A percentile compares a stretch with the other conserved stretches of the same genome.
These are phyloP conservation scores for Striga hermonthica DNA, from an alignment of 305 asterid genomes.

Conservation along the genomic window DNA sequence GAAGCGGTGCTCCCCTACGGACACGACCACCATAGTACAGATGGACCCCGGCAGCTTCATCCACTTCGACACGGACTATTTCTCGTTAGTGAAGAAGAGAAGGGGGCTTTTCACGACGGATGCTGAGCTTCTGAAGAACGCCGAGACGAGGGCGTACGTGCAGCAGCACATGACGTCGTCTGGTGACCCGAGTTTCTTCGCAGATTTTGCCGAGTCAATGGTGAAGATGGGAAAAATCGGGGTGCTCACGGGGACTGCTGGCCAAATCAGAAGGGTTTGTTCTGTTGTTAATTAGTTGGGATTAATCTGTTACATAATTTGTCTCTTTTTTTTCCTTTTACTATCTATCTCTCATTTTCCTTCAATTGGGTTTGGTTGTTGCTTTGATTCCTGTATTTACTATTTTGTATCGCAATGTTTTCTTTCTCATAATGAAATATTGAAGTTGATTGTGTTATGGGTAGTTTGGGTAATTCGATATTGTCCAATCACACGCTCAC, in stretches of 20 bases:
- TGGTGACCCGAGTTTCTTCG: constrained; percentile 30
- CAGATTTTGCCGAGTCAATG: constrained; percentile 60
- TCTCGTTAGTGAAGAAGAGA: constrained; percentile 29
- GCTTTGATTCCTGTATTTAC: neutral
- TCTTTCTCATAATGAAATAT: neutral
- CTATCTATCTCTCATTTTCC: too few species aligned
- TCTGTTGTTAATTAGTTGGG: constrained; percentile 37
- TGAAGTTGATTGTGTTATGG: too few species aligned
- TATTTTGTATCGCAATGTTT: neutral
- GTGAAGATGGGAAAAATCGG: constrained; percentile 58
- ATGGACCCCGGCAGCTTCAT: constrained; percentile 58
- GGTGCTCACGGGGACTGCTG: constrained; percentile 47
- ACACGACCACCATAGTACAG: constrained; percentile 38
- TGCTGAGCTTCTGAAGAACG: constrained; percentile 45
- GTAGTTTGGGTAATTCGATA: too few species aligned
- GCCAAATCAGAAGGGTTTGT: constrained; percentile 53
- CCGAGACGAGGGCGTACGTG: constrained; percentile 38
- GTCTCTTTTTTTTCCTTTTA: too few species aligned
- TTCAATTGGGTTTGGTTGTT: neutral
- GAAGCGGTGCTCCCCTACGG: constrained; percentile 37
- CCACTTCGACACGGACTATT: constrained; percentile 43
- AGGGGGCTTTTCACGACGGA: constrained; percentile 53
- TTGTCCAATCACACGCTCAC: too few species aligned
- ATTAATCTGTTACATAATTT: neutral
- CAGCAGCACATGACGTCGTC: constrained; percentile 31